Base-by-base conservation (phyloP, 2,329 filamentous ascomycete species). In the Phaeosphaeria sp. region DNA sequence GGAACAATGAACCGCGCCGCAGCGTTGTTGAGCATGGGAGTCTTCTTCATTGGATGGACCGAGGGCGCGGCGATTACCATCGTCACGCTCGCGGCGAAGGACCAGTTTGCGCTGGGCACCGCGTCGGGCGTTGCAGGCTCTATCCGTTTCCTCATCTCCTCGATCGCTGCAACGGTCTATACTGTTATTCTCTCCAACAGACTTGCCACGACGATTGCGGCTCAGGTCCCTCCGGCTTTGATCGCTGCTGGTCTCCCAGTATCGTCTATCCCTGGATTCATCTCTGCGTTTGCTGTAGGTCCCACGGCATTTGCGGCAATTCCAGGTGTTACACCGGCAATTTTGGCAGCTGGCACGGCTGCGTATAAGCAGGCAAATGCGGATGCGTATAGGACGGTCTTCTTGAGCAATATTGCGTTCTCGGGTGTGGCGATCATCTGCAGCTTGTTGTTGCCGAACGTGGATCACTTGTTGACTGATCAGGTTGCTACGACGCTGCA, bases 81-180 rank as follows among this genome's bases (percentile, higher is more conserved):
- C 20, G 49, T 51, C 15, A 51, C 49, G 1, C 49, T 51, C 39
- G 44, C 49, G 4, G 54, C 45, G 18, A 69, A 74, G 0, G 69
- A 76, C 15, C 72, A 74, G 58, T 61, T 50, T 17, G 77, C 81
- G 17, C 80, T 81, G 44, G 79, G 79, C 25, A 65, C 79, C 7
- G 78, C 79, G 1, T 78, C 74, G 5, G 78, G 78, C n/a, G 58
- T 79, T 11, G 65, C 79, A 6, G 76, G 77, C 1, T 79, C 77
- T 2, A 77, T 80, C 36, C 75, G 78, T 4, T 76, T 78, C 1
- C 75, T 78, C 2, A 77, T 78, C n/a, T 77, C 76, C 45, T 47
- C 55, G 15, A 47, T 57, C 47, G 30, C 57, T 17, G 49, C 49
- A 17, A 49, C 59, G 2, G 49, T 61, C 36, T 61, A 58, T 39